Evolutionary conservation across 2,329 filamentous ascomycete genomes (phyloP).

Genomic region (Sclerotinia trifoliorum): DNA sequence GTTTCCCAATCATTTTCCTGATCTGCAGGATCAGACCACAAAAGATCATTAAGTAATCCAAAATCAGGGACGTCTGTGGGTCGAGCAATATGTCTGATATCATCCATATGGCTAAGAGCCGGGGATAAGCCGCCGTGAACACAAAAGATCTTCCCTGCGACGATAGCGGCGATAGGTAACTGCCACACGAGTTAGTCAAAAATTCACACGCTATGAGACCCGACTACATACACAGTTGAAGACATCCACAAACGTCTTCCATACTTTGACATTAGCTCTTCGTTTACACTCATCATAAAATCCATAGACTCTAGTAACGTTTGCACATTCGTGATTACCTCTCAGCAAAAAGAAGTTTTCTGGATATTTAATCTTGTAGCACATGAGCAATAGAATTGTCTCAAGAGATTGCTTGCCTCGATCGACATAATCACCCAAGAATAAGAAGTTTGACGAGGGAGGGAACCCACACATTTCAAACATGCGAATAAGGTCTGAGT

Average conservation of each 20-base stretch:
- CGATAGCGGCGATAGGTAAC: constrained; percentile 92
- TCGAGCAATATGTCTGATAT: constrained; percentile 92
- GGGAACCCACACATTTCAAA: constrained; percentile 99
- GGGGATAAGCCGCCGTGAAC: constrained; percentile 94
- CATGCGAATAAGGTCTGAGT: constrained; percentile 92
- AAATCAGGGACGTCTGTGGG: constrained; percentile 98
- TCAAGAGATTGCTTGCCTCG: constrained; percentile 94
- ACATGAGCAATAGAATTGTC: constrained; percentile 87
- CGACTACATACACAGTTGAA: constrained; percentile 67
- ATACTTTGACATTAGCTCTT: constrained; percentile 92
- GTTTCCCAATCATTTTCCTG: constrained; percentile 99
- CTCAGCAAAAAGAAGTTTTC: constrained; percentile 96
- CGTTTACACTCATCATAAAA: constrained; percentile 99
- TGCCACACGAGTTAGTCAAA: constrained; percentile 29
- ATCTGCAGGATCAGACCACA: constrained; percentile 97
- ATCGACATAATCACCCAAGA: constrained; percentile 95
- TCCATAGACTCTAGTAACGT: constrained; percentile 91
- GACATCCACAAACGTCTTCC: constrained; percentile 96
- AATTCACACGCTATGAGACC: background rate
- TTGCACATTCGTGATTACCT: constrained; percentile 95
- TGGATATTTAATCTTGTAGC: constrained; percentile 96
- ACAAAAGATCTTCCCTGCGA: constrained; percentile 96
- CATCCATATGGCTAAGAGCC: constrained; percentile 92
- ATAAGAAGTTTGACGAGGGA: constrained; percentile 86
- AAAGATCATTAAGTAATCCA: constrained; percentile 86